Evolutionary conservation across 805 yeast genomes (phyloP), one percentile per base, ranked within the genome.

Genomic region (Candida insectalens): DNA sequence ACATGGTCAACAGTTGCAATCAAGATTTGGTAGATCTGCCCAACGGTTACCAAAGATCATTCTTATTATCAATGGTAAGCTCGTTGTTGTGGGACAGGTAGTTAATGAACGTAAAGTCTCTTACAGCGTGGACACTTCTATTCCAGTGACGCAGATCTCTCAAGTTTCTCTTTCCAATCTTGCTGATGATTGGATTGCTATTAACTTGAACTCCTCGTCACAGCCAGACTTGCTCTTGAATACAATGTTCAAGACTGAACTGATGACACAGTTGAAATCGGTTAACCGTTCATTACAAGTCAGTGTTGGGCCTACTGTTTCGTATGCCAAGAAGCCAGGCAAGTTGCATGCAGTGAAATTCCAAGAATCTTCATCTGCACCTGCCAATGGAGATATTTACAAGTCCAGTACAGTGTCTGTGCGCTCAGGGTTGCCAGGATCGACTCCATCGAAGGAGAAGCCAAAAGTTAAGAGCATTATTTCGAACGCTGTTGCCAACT

Each of bases 1-100:
- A 30, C 74, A 79, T 32, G 95, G 95, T 28, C 95, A 92, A 52
- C 71, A 77, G 22, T 62, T 92, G 36, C 74, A 73, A 44, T 68
- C 95, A 9, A 89, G 92, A 49, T 85, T 92, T 56, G 98, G 98
- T 39, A 69, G 97, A 44, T 87, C 97, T 0, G 80, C 96, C 5
- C 76, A 73, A 43, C 67, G 96, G 40, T 51, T 83, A 35, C 77
- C 81, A 29, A 71, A 92, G 40, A 70, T 80, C 4, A 74, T 85
- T 42, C 61, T 92, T 28, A 59, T 92, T 40, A 83, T 95, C 0
- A 62, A 62, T 18, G 53, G 67, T 8, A 62, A 65, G 8, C 66
- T 92, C 15, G 79, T 77, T 51, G 68, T 92, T 20, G 63, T 92
- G 39, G 81, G 81, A 1, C 94, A 87, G 50, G 71, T 67, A 7